Base-by-base conservation (phyloP, 345 rosid species). In the Syzygium jambos region DNA sequence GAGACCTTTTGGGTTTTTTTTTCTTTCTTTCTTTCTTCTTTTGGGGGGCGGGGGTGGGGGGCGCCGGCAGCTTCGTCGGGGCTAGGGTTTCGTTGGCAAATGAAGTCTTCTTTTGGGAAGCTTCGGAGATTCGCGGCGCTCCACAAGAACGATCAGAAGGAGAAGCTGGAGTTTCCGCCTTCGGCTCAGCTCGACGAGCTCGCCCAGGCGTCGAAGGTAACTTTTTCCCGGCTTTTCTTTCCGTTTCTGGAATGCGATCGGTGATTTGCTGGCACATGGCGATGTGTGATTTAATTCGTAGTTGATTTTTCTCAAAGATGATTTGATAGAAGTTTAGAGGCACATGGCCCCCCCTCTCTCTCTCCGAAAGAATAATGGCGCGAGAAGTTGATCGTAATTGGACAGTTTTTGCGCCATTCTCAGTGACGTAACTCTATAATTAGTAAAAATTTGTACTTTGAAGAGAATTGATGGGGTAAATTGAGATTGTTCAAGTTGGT, bases 201-300 rank as follows among this genome's bases (percentile, higher is more conserved):
- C 89, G 96, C 91, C 87, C 94, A 95, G 86, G 98, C 99, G 87
- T 94, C 96, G 23, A 94, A 93, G 99, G 99, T 96, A 85, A 21
- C 86, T 30, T 9, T 14, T 56, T 73, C 25, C 52, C 11, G 46
- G 22, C 85, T 27, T 27, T 52, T 73, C 11, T 46, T 27, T 59
- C 52, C 52, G 11, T 84, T 53, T 55, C 17, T 27, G 23, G 63
- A 82, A 27, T 11, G 43, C 86, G 51, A 38, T 46, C 57, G 17
- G 77, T 23, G 25, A 73, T 78, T 84, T 84, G 85, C 52, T 23
- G 85, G 51, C 65, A 7, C 9, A n/a, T 15, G 29, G 51, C 10
- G 46, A 3, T 10, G 80, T 23, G 46, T 9, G 80, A 12, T 34
- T 17, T 68, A 34, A 34, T 68, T 68, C 25, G 34, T 68, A 34